Conservation (phyloP, 768 basidiomycete species). For the Rhizopogon vesiculosus region DNA sequence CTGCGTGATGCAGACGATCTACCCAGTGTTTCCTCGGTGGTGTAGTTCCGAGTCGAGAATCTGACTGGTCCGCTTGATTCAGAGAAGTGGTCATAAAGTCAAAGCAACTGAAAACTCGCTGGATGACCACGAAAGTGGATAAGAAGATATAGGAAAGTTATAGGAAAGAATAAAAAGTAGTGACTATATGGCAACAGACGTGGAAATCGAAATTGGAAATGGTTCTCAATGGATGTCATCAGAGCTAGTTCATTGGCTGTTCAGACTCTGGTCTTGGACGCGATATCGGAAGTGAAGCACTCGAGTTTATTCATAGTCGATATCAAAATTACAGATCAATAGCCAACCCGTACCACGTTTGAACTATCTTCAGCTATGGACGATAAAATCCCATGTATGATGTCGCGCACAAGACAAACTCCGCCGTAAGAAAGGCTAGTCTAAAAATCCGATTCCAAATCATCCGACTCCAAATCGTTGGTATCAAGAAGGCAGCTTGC, state of each 20-base stretch:
- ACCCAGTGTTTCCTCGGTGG: slow-evolving; percentile 13
- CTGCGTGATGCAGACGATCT: slow-evolving; percentile 15
- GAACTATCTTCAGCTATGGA: too few relatives aligned
- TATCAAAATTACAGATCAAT: too few relatives aligned
- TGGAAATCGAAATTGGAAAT: neutral
- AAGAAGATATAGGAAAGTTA: neutral
- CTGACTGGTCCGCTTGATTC: neutral
- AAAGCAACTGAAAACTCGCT: neutral
- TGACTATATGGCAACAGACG: neutral
- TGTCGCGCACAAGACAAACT: neutral
- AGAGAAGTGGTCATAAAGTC: neutral
- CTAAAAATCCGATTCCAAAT: slow-evolving; percentile 26
- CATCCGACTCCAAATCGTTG: slow-evolving; percentile 23
- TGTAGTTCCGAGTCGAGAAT: neutral
- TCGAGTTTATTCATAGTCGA: neutral
- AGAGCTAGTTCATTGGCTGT: neutral
- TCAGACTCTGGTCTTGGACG: neutral
- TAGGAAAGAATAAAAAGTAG: neutral
- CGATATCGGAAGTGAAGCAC: too few relatives aligned
- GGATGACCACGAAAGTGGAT: neutral
- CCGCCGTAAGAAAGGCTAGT: slow-evolving; percentile 1
- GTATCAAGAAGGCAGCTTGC: slow-evolving; percentile 34
- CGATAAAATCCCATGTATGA: neutral
- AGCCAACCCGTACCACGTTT: too few relatives aligned
- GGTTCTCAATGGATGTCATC: neutral